Percentiles rank a stretch among this genome's conserved stretches.
Conservation (phyloP, 495 filamentous ascomycete genomes). For the Neurospora cerealis region DNA sequence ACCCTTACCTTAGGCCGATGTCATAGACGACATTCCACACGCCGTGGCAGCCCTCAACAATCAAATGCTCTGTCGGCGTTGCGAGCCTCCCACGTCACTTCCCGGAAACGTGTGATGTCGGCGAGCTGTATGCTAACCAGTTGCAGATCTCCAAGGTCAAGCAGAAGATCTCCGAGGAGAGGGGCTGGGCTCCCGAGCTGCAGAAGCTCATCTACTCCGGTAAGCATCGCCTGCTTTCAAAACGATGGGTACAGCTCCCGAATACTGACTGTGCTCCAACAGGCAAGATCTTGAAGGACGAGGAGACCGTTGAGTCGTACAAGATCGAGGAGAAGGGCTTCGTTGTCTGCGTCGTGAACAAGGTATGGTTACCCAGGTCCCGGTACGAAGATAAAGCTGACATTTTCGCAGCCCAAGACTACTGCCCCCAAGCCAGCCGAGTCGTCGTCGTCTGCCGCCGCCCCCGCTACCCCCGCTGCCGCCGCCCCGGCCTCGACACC, state of each 20-base stretch:
- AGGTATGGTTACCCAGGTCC: constrained; percentile 46
- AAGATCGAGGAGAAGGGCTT: constrained; percentile 99
- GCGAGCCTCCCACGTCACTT: background rate
- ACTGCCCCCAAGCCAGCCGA: constrained; percentile 56
- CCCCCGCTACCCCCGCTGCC: constrained; percentile 60
- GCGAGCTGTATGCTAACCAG: constrained; percentile 9
- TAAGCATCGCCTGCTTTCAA: constrained; percentile 30
- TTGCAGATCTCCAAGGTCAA: constrained; percentile 76
- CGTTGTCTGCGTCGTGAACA: constrained; percentile 91
- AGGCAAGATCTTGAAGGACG: constrained; percentile 98
- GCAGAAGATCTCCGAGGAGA: constrained; percentile 77
- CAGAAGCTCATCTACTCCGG: constrained; percentile 98
- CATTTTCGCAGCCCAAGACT: constrained; percentile 18
- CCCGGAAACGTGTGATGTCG: background rate
- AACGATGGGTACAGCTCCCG: background rate
- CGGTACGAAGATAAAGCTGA: background rate
- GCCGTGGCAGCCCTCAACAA: background rate
- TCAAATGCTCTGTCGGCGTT: background rate
- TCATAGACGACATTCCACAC: background rate
- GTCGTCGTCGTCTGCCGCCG: constrained; percentile 35
- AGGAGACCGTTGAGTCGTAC: constrained; percentile 87
- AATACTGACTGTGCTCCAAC: constrained; percentile 2
- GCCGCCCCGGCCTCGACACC: constrained; percentile 51
- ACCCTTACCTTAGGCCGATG: background rate
- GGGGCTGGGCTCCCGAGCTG: constrained; percentile 78